These are phyloP conservation scores for Cotoneaster glaucophyllus DNA, from an alignment of 306 rosid species.

Conservation along the genomic window DNA sequence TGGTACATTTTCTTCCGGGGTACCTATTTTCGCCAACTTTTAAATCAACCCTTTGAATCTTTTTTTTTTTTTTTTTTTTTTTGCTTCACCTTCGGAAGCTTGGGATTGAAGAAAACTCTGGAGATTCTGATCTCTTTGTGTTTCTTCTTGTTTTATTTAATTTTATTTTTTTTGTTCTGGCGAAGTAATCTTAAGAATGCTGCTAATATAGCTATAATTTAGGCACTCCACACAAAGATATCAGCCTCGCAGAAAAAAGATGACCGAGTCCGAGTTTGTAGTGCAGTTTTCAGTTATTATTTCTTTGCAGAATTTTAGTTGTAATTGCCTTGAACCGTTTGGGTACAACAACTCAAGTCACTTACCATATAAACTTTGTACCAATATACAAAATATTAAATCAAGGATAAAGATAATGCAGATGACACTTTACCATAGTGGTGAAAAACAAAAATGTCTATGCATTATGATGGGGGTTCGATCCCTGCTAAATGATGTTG, in stretches of 20 bases:
- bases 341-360: not conserved
- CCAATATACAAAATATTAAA: not conserved
- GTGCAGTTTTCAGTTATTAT: slow-evolving; percentile 7
- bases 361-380: not conserved
- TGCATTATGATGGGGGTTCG: too few relatives aligned
- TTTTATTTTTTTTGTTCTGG: not conserved
- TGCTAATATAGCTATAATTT: slow-evolving; percentile 31
- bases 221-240: slow-evolving; percentile 37
- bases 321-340: not conserved
- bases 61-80: not conserved
- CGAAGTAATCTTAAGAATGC: not conserved
- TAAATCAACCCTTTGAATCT: not conserved
- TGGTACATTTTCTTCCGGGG: not conserved
- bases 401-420: not conserved
- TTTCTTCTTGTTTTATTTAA: not conserved
- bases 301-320: not conserved
- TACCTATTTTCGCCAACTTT: slow-evolving; percentile 38
- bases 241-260: slow-evolving; percentile 5
- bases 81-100: not conserved
- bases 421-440: too few relatives aligned
- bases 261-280: slow-evolving; percentile 32
- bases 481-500: too few relatives aligned
- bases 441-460: too few relatives aligned
- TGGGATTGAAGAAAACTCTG: slow-evolving; percentile 2
- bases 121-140: not conserved